Conservation (phyloP, 208 protist genomes). For the Herpetomonas tarakana region DNA sequence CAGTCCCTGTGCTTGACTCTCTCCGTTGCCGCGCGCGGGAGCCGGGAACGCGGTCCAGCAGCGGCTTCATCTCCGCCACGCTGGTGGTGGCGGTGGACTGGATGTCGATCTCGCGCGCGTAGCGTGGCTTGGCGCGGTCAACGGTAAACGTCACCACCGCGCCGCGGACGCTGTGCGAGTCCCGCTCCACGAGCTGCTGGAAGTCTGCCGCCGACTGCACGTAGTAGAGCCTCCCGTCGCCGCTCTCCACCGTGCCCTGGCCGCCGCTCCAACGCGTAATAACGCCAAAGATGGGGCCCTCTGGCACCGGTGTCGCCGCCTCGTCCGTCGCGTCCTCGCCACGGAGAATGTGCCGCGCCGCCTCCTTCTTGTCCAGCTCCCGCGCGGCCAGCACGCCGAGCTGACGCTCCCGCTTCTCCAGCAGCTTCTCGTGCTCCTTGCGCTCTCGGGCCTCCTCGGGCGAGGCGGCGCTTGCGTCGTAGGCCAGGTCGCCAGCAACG, state of each 20-base stretch:
- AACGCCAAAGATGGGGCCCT: slow-evolving; percentile 64
- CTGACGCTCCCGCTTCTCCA: slow-evolving; percentile 18
- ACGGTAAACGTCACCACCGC: slow-evolving; percentile 78
- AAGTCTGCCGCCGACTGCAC: slow-evolving; percentile 74
- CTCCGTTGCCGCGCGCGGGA: slow-evolving; percentile 8
- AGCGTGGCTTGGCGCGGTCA: slow-evolving; percentile 34
- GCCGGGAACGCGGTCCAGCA: slow-evolving; percentile 34
- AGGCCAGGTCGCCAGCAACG: slow-evolving; percentile 41
- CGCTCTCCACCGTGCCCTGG: slow-evolving; percentile 75
- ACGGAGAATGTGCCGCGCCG: neutral
- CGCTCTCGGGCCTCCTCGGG: slow-evolving; percentile 31
- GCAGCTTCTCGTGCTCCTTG: slow-evolving; percentile 31
- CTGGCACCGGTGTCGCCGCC: slow-evolving; percentile 22
- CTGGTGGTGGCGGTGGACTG: slow-evolving; percentile 51
- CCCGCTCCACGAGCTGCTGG: slow-evolving; percentile 66
- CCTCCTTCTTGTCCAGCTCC: slow-evolving; percentile 9
- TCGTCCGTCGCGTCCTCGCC: neutral
- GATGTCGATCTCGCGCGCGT: slow-evolving; percentile 60
- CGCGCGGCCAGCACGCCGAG: slow-evolving; percentile 17
- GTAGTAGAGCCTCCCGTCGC: slow-evolving; percentile 64
- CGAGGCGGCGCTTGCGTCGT: slow-evolving; percentile 40
- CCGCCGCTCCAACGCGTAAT: slow-evolving; percentile 89
- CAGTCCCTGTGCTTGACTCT: neutral
- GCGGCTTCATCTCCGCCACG: slow-evolving; percentile 36
- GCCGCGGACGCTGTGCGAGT: slow-evolving; percentile 58